Evolutionary conservation across 257 asterid species (phyloP), one percentile per base, ranked within the genome.

Genomic region (Solanum acaule): DNA sequence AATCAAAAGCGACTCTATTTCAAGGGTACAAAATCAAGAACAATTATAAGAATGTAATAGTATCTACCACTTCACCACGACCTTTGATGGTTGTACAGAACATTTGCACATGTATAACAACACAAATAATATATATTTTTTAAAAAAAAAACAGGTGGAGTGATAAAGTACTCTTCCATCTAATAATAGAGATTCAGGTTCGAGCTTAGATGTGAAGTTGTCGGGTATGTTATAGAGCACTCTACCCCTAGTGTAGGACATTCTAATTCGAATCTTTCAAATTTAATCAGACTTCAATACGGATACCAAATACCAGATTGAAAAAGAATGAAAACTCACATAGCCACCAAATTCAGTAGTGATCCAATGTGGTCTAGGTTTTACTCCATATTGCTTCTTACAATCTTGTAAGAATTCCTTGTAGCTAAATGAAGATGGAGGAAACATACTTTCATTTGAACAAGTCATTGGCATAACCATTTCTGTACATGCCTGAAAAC

Each of bases 381-480:
- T 88, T 27, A 94, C 98, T 59, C 96, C 96, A 16, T 85, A 94
- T 5, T 6, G 79, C 42, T 42, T 92, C 89, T 37, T 86, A 89
- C 98, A 95, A 37, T 29, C 81, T 37, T 90, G 88, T 7, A 84
- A 87, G 75, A 88, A 79, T 18, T 89, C 96, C 73, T 92, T 86
- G 91, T 92, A 93, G 83, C 92, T 93, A 92, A 88, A 95, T 25
- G 95, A 79, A 86, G 83, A 92, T 72, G 96, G 96, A 12, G 95
- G 93, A 88, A 95, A 95, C 96, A 95, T 93, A 90, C 98, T 93
- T 88, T 91, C 92, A 1, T 93, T 92, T 33, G 98, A 90, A 81
- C 92, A 90, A 23, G 89, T 86, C 94, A 93, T 90, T 18, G 96
- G 98, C 98, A 94, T 94, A 33, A 94, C 98, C 98, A 95, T 95